Evolutionary conservation across 768 basidiomycete genomes (phyloP).

Genomic region (Suillus ampliporus): DNA sequence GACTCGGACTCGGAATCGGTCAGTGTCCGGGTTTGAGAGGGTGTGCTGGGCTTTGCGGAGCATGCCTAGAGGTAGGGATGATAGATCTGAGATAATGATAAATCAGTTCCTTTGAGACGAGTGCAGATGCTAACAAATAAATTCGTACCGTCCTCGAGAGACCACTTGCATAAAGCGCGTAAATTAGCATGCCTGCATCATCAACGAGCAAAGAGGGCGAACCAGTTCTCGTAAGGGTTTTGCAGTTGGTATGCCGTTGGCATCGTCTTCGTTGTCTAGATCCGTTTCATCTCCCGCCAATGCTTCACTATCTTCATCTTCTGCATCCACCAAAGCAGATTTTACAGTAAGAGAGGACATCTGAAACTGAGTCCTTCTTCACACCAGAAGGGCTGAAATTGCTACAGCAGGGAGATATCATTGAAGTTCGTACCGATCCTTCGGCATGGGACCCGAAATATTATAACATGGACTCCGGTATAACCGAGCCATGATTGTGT

Average conservation of each 20-base stretch:
- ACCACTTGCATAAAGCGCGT: constrained; percentile 21
- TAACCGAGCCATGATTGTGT: too few relatives aligned
- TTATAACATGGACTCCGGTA: too few relatives aligned
- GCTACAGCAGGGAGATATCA: too few relatives aligned
- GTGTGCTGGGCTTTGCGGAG: constrained; percentile 68
- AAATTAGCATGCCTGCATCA: background rate
- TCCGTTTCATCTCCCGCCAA: constrained; percentile 14
- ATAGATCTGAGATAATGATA: constrained; percentile 50
- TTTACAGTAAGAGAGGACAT: background rate
- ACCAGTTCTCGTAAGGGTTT: constrained; percentile 23
- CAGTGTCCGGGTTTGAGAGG: constrained; percentile 48
- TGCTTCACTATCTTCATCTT: constrained; percentile 29
- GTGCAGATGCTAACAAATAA: background rate
- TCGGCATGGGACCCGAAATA: too few relatives aligned
- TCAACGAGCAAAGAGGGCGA: background rate
- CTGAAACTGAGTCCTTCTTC: too few relatives aligned
- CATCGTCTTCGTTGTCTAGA: constrained; percentile 18
- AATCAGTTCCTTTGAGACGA: constrained; percentile 9
- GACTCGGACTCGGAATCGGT: constrained; percentile 44
- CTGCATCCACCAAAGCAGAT: constrained; percentile 49
- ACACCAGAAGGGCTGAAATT: too few relatives aligned
- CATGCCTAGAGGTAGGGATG: constrained; percentile 64
- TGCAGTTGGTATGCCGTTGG: constrained; percentile 5
- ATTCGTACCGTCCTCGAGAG: constrained; percentile 33
- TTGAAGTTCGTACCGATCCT: too few relatives aligned